A percentile compares a stretch with the other conserved stretches of the same genome.
Conservation (phyloP, 2,329 filamentous ascomycete genomes). For the Chalara sp. region DNA sequence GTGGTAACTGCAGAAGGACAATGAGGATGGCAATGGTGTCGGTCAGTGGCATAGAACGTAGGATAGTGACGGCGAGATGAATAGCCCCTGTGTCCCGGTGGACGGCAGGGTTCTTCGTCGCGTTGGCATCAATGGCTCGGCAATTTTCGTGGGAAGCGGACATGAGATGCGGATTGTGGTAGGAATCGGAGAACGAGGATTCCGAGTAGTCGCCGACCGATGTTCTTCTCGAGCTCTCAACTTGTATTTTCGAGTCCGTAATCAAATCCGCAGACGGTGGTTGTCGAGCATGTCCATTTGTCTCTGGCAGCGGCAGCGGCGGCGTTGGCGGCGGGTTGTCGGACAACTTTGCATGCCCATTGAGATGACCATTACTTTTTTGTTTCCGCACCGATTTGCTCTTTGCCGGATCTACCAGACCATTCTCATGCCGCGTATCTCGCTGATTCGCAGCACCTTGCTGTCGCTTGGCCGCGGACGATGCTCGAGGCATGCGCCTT, state of each 20-base stretch:
- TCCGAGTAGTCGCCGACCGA: conserved; percentile 50
- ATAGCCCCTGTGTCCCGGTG: conserved; percentile 68
- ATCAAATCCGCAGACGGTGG: conserved; percentile 14
- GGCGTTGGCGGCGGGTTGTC: conserved; percentile 34
- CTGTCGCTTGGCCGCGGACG: conserved; percentile 27
- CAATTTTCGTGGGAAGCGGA: conserved; percentile 41
- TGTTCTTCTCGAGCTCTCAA: conserved; percentile 36
- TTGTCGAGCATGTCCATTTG: conserved; percentile 27
- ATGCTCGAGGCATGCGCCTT: conserved; percentile 28
- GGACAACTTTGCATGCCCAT: conserved; percentile 39
- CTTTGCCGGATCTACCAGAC: conserved; percentile 72
- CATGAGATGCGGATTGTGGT: conserved; percentile 31
- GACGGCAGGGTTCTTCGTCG: conserved; percentile 58
- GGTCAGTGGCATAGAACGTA: conserved; percentile 82
- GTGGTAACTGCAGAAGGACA: conserved; percentile 86
- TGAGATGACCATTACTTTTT: conserved; percentile 48
- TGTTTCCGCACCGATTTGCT: conserved; percentile 41
- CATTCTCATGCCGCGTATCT: conserved; percentile 80
- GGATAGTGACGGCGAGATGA: conserved; percentile 75
- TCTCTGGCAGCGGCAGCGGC: conserved; percentile 18
- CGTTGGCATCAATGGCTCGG: conserved; percentile 64
- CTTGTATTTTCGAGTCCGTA: conserved; percentile 25
- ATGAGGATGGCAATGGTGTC: conserved; percentile 97
- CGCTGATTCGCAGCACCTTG: conserved; percentile 50
- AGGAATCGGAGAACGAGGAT: conserved; percentile 45